These are phyloP conservation scores for Penicillium thymicola DNA, from an alignment of 2,329 filamentous ascomycete species.

Conservation along the genomic window DNA sequence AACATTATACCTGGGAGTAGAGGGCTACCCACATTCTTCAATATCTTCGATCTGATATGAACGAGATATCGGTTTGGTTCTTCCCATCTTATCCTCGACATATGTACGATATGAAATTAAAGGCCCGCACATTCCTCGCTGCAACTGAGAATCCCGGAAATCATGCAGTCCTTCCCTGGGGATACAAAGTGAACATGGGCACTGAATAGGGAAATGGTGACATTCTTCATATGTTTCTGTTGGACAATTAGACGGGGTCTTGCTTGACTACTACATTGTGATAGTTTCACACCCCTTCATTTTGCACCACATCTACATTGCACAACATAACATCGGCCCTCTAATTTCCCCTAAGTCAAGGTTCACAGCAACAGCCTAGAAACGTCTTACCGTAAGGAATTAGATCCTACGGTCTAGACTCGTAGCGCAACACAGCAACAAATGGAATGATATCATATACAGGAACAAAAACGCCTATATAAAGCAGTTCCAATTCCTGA, in stretches of 20 bases:
- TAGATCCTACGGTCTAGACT: not conserved
- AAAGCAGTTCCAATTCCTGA: not conserved
- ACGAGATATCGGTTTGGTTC: not conserved
- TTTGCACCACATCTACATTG: not conserved
- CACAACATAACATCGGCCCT: not conserved
- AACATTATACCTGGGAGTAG: not conserved
- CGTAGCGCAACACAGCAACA: not conserved
- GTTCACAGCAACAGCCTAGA: not conserved
- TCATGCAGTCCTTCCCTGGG: not conserved
- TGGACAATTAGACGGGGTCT: not conserved
- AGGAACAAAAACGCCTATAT: not conserved
- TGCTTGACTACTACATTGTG: not conserved
- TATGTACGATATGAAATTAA: not conserved
- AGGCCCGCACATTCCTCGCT: constrained; percentile 3
- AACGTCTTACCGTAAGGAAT: not conserved
- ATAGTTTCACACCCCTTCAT: constrained; percentile 4
- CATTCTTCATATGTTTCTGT: constrained; percentile 5
- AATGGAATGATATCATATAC: not conserved
- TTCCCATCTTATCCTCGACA: not conserved
- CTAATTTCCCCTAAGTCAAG: not conserved
- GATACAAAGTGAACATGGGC: not conserved
- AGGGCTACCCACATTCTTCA: not conserved
- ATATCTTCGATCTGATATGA: not conserved
- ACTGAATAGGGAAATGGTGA: not conserved
- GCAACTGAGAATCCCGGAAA: not conserved